These are phyloP conservation scores for Hippophae gyantsensis DNA, from an alignment of 306 rosid species.

Conservation along the genomic window DNA sequence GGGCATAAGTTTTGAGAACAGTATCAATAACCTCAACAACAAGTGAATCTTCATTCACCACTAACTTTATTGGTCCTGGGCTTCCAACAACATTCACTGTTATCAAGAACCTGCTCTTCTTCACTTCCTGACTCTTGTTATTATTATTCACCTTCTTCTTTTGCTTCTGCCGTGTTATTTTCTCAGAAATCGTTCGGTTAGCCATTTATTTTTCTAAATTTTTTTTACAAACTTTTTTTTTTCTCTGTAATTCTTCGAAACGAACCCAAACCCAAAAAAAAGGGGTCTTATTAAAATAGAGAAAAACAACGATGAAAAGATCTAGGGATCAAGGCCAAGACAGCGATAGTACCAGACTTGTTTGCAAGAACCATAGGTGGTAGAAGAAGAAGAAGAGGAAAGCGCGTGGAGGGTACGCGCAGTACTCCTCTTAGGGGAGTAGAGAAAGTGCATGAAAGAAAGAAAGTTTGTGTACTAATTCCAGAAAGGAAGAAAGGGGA, in stretches of 20 bases:
- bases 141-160: conserved; percentile 14
- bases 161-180: conserved; percentile 18
- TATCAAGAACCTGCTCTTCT: conserved; percentile 20
- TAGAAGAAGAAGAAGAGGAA: conserved; percentile 3
- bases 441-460: conserved; percentile 15
- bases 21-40: conserved; percentile 22
- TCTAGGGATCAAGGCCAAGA: conserved; percentile 12
- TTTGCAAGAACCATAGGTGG: conserved; percentile 8
- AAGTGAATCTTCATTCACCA: conserved; percentile 24
- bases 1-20: conserved; percentile 26
- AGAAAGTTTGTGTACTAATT: not conserved
- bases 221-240: not conserved
- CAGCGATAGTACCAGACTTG: conserved; percentile 11
- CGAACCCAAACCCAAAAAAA: not conserved
- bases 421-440: not conserved
- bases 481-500: not conserved
- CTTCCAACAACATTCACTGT: conserved; percentile 26
- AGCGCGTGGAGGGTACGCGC: conserved; percentile 12
- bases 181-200: conserved; percentile 12
- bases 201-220: not conserved
- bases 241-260: not conserved
- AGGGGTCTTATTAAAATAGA: not conserved
- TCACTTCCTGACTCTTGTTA: not conserved
- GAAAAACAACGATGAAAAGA: not conserved
- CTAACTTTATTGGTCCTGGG: conserved; percentile 27